phyloP scores from a whole-genome alignment of 164 flowering plant genomes.

The Aristolochia fimbriata region DNA sequence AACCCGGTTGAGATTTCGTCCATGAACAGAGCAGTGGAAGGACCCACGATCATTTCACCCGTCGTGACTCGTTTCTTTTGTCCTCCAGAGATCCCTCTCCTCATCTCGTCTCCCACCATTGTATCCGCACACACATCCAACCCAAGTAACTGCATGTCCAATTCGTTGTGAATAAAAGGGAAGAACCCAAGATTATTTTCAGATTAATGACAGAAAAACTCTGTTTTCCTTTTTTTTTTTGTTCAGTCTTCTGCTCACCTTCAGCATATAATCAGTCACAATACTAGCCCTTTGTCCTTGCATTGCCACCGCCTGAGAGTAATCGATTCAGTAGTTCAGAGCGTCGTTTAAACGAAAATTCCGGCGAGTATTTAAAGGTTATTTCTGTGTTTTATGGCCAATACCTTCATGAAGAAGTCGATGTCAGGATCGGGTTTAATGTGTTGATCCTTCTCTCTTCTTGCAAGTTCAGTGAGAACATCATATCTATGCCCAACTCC shows the following conservation, averaged over 20 bases:
- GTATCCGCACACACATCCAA: constrained; percentile 28
- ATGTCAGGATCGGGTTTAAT: constrained; percentile 24
- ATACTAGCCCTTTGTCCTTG: constrained; percentile 20
- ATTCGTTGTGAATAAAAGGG: not conserved
- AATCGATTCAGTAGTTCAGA: not conserved
- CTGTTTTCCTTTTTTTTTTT: no score
- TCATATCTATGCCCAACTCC: constrained; percentile 30
- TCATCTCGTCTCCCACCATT: constrained; percentile 27
- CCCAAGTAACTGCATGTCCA: constrained; percentile 23
- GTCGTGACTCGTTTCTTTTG: constrained; percentile 32
- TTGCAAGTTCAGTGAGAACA: constrained; percentile 22
- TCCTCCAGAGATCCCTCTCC: constrained; percentile 33
- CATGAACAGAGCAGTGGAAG: constrained; percentile 27
- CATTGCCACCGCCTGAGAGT: constrained; percentile 16
- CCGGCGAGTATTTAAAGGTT: no score
- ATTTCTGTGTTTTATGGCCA: not conserved
- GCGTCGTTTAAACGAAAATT: not conserved
- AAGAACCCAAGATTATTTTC: not conserved
- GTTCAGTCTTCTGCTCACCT: constrained; percentile 8
- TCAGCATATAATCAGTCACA: constrained; percentile 20
- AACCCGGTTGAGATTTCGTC: constrained; percentile 34
- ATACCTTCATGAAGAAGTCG: constrained; percentile 31
- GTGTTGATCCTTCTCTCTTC: constrained; percentile 20
- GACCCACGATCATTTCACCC: constrained; percentile 39
- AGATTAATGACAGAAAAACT: no score